Evolutionary conservation across 1,139 yeast species (phyloP).

Genomic region (Torulaspora pretoriensis): DNA sequence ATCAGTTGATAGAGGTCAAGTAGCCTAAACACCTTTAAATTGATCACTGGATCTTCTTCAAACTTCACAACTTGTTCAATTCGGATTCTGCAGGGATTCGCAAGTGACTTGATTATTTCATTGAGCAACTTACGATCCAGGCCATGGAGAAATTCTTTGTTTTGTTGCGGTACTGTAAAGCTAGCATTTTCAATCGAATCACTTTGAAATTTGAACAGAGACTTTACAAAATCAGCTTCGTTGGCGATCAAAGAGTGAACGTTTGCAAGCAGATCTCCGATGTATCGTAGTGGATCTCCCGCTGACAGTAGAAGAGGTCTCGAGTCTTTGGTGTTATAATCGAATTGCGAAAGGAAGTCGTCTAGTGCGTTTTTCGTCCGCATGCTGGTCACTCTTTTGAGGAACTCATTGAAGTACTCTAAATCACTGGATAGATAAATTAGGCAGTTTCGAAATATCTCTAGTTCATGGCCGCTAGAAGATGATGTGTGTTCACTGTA

Average conservation of each 20-base stretch:
- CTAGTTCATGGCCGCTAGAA: constrained; percentile 20
- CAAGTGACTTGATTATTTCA: constrained; percentile 47
- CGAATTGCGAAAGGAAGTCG: constrained; percentile 54
- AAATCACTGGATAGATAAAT: constrained; percentile 38
- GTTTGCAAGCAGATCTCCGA: constrained; percentile 87
- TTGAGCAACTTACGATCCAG: constrained; percentile 35
- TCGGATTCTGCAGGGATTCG: constrained; percentile 49
- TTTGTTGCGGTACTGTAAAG: constrained; percentile 29
- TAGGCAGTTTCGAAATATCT: constrained; percentile 31
- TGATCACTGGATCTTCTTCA: constrained; percentile 53
- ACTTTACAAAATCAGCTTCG: constrained; percentile 72
- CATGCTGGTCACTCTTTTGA: constrained; percentile 54
- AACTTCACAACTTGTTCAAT: constrained; percentile 66
- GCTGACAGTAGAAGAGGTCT: constrained; percentile 60
- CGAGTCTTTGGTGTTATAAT: constrained; percentile 30
- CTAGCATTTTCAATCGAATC: constrained; percentile 28
- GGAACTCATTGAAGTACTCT: constrained; percentile 47
- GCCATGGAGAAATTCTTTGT: constrained; percentile 29
- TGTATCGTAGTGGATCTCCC: constrained; percentile 75
- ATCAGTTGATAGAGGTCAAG: constrained; percentile 65
- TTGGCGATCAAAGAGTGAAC: constrained; percentile 85
- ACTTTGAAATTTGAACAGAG: constrained; percentile 45
- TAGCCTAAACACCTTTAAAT: constrained; percentile 58
- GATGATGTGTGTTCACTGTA: constrained; percentile 24
- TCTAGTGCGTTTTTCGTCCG: constrained; percentile 55